Base-by-base conservation (phyloP, 108 stramenopile genomes). In the Chaetoceros tenuissimus region DNA sequence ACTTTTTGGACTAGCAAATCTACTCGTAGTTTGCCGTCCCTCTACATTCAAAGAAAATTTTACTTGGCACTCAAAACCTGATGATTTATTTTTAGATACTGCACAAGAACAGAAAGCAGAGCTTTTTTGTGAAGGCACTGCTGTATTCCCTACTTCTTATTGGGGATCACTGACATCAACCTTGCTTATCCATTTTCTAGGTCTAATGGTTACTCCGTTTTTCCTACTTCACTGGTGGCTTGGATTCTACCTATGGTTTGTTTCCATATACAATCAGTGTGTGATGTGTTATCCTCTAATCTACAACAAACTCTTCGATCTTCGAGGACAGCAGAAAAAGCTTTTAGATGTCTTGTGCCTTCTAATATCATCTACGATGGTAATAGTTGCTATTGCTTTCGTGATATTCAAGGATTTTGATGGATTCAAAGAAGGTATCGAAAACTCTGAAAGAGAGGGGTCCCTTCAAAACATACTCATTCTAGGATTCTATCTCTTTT, bases 231-330 rank as follows among this genome's bases (percentile, higher is more conserved):
- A n/a, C n/a, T n/a, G n/a, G n/a, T n/a, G n/a, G n/a, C n/a, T n/a
- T n/a, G n/a, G n/a, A n/a, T n/a, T n/a, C n/a, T n/a, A n/a, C n/a
- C n/a, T n/a, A n/a, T n/a, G n/a, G n/a, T n/a, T n/a, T n/a, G n/a
- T n/a, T n/a, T n/a, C n/a, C n/a, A n/a, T n/a, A n/a, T n/a, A n/a
- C n/a, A n/a, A n/a, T n/a, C n/a, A n/a, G n/a, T n/a, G n/a, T n/a
- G n/a, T n/a, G n/a, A n/a, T 24, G 31, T 13, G 25, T 48, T 50
- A 23, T 19, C 47, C 23, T 48, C 30, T 3, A 16, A 28, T 0
- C 59, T 60, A 20, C 59, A 60, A 48, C n/a, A 50, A 48, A 29
- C n/a, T 60, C 2, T 48, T 60, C 28, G 46, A 24, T 18, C 50
- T 60, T 49, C 59, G 48, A 17, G 48, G 59, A 48, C 44, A 28